Evolutionary conservation across 108 stramenopile genomes (phyloP).

Genomic region (Schizochytrium sp.): DNA sequence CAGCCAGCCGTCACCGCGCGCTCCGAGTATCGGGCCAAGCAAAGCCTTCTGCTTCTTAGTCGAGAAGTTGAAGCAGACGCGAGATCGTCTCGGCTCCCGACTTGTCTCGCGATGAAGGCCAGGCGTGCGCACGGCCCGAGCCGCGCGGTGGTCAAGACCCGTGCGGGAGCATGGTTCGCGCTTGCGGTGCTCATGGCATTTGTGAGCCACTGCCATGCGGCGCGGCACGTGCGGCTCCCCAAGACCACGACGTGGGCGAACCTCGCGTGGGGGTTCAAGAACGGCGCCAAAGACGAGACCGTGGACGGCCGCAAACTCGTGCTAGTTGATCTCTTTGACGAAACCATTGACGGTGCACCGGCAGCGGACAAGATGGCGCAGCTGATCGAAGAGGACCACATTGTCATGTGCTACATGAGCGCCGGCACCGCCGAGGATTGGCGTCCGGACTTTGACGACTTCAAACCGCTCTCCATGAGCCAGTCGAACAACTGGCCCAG

Average conservation of each 20-base stretch:
- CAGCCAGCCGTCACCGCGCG: too few species aligned
- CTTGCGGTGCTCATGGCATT: too few species aligned
- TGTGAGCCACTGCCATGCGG: too few species aligned
- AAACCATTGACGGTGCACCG: neutral
- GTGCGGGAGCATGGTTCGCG: too few species aligned
- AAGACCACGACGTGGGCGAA: neutral
- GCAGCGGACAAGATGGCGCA: neutral
- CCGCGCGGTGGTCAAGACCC: too few species aligned
- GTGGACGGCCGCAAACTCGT: slow-evolving; percentile 2
- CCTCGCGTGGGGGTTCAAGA: neutral
- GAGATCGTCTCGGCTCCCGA: too few species aligned
- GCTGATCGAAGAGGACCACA: neutral
- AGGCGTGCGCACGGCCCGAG: too few species aligned
- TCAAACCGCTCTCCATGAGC: neutral
- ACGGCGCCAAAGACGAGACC: neutral
- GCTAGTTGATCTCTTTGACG: neutral
- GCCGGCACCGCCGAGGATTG: neutral
- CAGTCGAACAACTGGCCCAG: neutral
- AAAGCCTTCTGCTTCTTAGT: too few species aligned
- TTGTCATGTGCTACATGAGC: slow-evolving; percentile 8
- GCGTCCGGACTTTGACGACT: neutral
- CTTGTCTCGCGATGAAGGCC: too few species aligned
- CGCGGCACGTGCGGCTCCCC: neutral
- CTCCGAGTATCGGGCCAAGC: too few species aligned
- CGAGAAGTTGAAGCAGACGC: too few species aligned